Base-by-base conservation (phyloP, 2,329 filamentous ascomycete genomes). In the Nigrospora sphaerica region DNA sequence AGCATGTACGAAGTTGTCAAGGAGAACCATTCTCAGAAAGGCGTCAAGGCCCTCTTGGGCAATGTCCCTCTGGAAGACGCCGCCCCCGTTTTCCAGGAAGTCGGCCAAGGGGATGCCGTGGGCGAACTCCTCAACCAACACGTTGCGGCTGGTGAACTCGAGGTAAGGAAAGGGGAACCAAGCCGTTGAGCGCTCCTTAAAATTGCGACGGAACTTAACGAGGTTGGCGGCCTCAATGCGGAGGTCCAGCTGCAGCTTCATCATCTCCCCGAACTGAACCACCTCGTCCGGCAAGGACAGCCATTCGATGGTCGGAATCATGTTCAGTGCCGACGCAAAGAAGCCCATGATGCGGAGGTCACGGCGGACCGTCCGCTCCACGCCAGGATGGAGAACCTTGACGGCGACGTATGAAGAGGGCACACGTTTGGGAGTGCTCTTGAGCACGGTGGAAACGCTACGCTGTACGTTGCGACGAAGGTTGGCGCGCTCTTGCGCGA, bases 1-100 rank as follows among this genome's bases (percentile, higher is more conserved):
- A 6, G 93, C 92, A 61, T 98, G 93, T 23, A 96, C 85, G 64
- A 98, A 98, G 64, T 98, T 98, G 65, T 98, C 93, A 35, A 98
- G 85, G 12, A 98, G 76, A 14, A 98, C 72, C 93, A 98, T 98
- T 58, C 91, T 88, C 42, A 98, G 70, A 66, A 98, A 98, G 3
- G 92, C 91, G 62, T 98, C 91, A 0, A 98, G 78, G 0, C 93
- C 93, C 69, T 97, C 92, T 48, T 95, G 85, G 4, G 93, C 91
- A 52, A 98, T 95, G 53, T 96, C 92, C 57, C 88, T 82, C 62
- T 96, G 90, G 67, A 95, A 98, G 1, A 89, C 81, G 5, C 93
- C 93, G 11, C 89, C 93, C 9, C 93, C 93, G 47, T 90, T 89
- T 57, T 93, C 86, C 54, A 98, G 74, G 58, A 98, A 97, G 53